These are phyloP conservation scores for Pelargonium myrrhifolium DNA, from an alignment of 441 rosid genomes.

Conservation along the genomic window DNA sequence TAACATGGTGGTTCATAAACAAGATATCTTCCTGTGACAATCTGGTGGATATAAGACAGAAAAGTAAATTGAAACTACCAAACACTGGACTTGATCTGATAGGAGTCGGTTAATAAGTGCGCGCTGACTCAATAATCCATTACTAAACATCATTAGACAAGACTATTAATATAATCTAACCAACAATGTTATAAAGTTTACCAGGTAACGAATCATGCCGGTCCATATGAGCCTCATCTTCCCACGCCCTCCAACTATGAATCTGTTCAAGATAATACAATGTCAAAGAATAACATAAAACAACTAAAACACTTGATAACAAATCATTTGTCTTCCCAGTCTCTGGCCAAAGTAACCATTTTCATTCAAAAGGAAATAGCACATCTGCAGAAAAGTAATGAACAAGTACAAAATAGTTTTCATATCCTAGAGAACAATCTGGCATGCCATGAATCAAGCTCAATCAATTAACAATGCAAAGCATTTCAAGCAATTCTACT, in stretches of 20 bases:
- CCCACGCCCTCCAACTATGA: constrained; percentile 89
- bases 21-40: background rate
- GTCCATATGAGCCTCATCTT: constrained; percentile 69
- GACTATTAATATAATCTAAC: constrained; percentile 4
- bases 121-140: constrained; percentile 1
- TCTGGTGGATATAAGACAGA: background rate
- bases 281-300: constrained; percentile 13
- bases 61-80: background rate
- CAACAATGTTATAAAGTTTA: constrained; percentile 20
- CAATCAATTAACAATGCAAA: background rate
- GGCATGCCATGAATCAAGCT: background rate
- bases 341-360: background rate
- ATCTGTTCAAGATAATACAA: constrained; percentile 39
- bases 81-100: background rate
- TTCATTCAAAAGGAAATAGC: background rate
- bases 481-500: background rate
- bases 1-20: background rate
- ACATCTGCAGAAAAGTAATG: constrained; percentile 1
- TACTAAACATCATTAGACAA: background rate
- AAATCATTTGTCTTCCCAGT: background rate
- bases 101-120: background rate
- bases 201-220: constrained; percentile 48
- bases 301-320: background rate
- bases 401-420: background rate
- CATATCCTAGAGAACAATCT: background rate